phyloP scores from a whole-genome alignment of 2,329 filamentous ascomycete species.

The Aureobasidium leucospermi region DNA sequence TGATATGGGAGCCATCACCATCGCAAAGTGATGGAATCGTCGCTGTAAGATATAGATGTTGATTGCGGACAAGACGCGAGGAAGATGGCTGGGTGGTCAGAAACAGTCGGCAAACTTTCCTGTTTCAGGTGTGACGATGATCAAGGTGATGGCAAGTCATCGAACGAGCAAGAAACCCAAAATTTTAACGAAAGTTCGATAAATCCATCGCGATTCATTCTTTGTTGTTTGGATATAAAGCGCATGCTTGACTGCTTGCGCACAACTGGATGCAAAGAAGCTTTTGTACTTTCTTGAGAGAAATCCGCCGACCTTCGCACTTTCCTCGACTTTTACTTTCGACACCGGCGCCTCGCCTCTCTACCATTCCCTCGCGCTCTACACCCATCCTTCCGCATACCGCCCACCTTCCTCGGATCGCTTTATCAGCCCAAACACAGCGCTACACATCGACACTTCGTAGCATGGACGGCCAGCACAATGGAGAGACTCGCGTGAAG shows the following conservation, averaged over 20 bases:
- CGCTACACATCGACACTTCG: not conserved
- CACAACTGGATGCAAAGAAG: constrained; percentile 18
- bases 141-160: constrained; percentile 14
- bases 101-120: constrained; percentile 4
- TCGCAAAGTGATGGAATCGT: no score
- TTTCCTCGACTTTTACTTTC: constrained; percentile 5
- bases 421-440: not conserved
- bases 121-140: constrained; percentile 1
- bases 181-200: not conserved
- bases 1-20: no score
- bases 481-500: constrained; percentile 18
- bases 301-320: constrained; percentile 9
- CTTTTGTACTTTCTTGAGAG: constrained; percentile 14
- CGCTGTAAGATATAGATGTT: not conserved
- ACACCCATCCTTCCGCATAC: not conserved
- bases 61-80: not conserved
- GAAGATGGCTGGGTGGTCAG: not conserved
- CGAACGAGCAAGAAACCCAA: constrained; percentile 10
- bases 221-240: not conserved
- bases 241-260: constrained; percentile 15
- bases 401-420: not conserved
- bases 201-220: not conserved
- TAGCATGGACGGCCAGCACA: constrained; percentile 11
- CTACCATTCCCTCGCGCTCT: not conserved
- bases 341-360: not conserved